phyloP scores from a whole-genome alignment of 441 rosid species.

The Eruca vesicaria region DNA sequence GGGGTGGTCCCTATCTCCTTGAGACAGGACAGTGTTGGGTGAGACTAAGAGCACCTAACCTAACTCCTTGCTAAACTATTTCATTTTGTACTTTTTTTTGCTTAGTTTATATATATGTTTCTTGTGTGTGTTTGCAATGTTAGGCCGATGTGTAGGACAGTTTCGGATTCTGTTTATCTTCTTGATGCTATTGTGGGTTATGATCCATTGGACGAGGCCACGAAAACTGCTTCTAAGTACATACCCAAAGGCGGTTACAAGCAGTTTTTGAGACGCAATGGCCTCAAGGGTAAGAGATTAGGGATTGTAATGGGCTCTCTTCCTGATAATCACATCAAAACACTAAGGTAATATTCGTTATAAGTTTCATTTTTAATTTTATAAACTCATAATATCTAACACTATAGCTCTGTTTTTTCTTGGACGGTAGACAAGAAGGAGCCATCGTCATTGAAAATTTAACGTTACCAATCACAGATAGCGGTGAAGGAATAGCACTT shows the following conservation, averaged over 20 bases:
- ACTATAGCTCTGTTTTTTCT: not conserved
- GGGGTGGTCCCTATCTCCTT: constrained; percentile 68
- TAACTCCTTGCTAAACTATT: constrained; percentile 2
- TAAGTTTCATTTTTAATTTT: not conserved
- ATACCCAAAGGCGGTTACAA: constrained; percentile 61
- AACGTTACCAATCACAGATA: constrained; percentile 43
- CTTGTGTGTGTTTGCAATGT: constrained; percentile 11
- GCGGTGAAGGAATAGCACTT: constrained; percentile 46
- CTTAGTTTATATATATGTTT: not conserved
- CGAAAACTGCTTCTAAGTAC: constrained; percentile 38
- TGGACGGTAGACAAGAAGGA: constrained; percentile 35
- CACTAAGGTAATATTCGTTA: constrained; percentile 39
- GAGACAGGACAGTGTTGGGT: constrained; percentile 77
- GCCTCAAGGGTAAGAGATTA: constrained; percentile 55
- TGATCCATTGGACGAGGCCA: constrained; percentile 54
- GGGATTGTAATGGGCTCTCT: constrained; percentile 44
- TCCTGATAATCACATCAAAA: constrained; percentile 43
- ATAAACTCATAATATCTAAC: not conserved
- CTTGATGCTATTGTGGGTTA: constrained; percentile 64
- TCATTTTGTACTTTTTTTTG: not conserved
- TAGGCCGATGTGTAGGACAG: constrained; percentile 70
- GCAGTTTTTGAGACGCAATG: constrained; percentile 45
- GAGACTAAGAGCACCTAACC: not conserved
- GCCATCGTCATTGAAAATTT: constrained; percentile 53
- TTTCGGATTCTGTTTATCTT: constrained; percentile 61